These are phyloP conservation scores for Tetrahymena elliotti DNA, from an alignment of 73 alveolate genomes.

Conservation along the genomic window DNA sequence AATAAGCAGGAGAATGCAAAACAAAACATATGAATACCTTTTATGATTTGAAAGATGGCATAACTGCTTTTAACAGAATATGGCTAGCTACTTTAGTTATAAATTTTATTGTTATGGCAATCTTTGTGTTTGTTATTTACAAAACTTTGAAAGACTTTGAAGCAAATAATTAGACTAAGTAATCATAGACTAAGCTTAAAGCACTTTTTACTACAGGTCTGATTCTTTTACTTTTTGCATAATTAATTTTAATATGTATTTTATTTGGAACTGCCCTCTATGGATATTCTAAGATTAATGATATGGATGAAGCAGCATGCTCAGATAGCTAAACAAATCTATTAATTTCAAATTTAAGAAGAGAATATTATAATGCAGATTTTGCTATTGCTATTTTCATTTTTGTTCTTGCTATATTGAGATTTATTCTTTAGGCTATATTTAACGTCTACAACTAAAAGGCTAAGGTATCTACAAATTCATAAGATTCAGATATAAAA, in stretches of 20 bases:
- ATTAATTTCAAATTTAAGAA: background rate
- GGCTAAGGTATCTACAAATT: background rate
- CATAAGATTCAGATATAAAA: background rate
- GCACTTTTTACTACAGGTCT: background rate
- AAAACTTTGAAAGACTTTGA: background rate
- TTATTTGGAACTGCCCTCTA: background rate
- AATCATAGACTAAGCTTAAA: background rate
- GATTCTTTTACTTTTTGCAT: background rate
- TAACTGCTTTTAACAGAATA: background rate
- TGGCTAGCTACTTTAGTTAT: background rate
- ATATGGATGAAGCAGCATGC: background rate
- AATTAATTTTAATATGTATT: background rate
- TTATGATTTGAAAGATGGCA: background rate
- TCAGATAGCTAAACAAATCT: background rate
- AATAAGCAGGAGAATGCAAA: background rate
- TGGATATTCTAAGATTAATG: background rate
- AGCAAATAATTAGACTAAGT: background rate
- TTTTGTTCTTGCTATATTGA: background rate
- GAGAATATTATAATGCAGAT: background rate
- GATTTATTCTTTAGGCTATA: background rate
- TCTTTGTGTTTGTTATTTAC: background rate
- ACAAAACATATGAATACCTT: background rate
- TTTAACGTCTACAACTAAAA: background rate
- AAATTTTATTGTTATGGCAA: background rate
- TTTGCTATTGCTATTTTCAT: background rate